Conservation (phyloP, 2,329 filamentous ascomycete genomes). For the Phialemoniopsis sp. region DNA sequence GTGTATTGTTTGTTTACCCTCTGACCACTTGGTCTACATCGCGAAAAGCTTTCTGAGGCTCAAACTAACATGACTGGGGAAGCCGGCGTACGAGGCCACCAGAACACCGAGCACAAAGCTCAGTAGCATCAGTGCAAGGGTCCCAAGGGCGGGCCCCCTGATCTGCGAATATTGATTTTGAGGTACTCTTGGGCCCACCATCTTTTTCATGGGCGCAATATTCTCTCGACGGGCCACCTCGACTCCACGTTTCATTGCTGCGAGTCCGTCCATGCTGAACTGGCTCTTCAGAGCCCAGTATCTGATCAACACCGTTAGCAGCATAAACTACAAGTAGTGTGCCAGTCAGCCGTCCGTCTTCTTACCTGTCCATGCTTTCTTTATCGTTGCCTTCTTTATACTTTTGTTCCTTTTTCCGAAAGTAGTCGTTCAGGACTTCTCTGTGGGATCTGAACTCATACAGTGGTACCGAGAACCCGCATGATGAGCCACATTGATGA, state of each 20-base stretch:
- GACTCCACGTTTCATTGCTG: slow-evolving; percentile 25
- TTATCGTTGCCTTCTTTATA: slow-evolving; percentile 24
- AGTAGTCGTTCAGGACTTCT: slow-evolving; percentile 24
- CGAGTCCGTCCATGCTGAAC: slow-evolving; percentile 32
- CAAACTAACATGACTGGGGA: too few relatives aligned
- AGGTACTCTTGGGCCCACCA: slow-evolving; percentile 23
- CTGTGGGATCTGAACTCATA: slow-evolving; percentile 32
- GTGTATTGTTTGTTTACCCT: too few relatives aligned
- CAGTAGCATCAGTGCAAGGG: too few relatives aligned
- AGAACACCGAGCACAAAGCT: too few relatives aligned
- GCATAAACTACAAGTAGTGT: too few relatives aligned
- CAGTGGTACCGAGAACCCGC: slow-evolving; percentile 32
- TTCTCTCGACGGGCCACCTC: slow-evolving; percentile 20
- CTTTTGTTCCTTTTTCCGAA: slow-evolving; percentile 22
- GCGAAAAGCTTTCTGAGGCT: too few relatives aligned
- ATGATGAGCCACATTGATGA: slow-evolving; percentile 32
- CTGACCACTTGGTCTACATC: too few relatives aligned
- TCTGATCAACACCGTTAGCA: slow-evolving; percentile 9
- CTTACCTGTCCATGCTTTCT: slow-evolving; percentile 27
- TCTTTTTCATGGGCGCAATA: slow-evolving; percentile 30
- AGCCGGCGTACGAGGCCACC: too few relatives aligned
- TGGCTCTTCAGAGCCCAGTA: slow-evolving; percentile 37
- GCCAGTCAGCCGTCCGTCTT: too few relatives aligned
- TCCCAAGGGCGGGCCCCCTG: too few relatives aligned
- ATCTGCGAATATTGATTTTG: too few relatives aligned